Conservation (phyloP, 352 stramenopile genomes). For the Globisporangium middletonii region DNA sequence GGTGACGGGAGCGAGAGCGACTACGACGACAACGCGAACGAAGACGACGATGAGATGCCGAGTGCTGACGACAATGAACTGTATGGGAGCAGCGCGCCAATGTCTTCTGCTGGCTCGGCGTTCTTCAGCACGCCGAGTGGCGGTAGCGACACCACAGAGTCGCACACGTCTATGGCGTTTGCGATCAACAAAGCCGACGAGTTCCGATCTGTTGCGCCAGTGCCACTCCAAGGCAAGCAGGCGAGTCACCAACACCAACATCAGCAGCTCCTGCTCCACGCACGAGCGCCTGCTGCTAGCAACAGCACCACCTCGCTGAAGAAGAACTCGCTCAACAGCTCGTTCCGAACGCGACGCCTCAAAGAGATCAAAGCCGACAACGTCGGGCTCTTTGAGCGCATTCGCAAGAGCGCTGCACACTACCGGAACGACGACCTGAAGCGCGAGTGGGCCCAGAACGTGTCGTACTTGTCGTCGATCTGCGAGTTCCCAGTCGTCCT, state of each 20-base stretch:
- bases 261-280: neutral
- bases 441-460: conserved; percentile 63
- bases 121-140: neutral
- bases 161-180: neutral
- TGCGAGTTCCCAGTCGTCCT: conserved; percentile 42
- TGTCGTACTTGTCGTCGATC: conserved; percentile 67
- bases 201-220: conserved; percentile 27
- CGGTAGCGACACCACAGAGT: neutral
- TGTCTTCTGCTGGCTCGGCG: neutral
- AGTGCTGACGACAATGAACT: neutral
- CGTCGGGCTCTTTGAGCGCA: conserved; percentile 40
- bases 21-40: neutral
- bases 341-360: conserved; percentile 43
- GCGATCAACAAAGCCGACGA: conserved; percentile 31
- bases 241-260: conserved; percentile 4
- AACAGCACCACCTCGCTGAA: conserved; percentile 11
- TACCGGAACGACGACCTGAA: conserved; percentile 54
- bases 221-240: conserved; percentile 7
- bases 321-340: conserved; percentile 36
- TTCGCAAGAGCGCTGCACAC: conserved; percentile 53
- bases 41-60: neutral
- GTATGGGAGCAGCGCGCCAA: neutral
- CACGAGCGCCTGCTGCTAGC: neutral
- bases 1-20: neutral
- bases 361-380: conserved; percentile 69